Percentiles rank a stretch among this genome's conserved stretches.
These are phyloP conservation scores for Durusdinium trenchii DNA, from an alignment of 73 alveolate genomes.

Conservation along the genomic window DNA sequence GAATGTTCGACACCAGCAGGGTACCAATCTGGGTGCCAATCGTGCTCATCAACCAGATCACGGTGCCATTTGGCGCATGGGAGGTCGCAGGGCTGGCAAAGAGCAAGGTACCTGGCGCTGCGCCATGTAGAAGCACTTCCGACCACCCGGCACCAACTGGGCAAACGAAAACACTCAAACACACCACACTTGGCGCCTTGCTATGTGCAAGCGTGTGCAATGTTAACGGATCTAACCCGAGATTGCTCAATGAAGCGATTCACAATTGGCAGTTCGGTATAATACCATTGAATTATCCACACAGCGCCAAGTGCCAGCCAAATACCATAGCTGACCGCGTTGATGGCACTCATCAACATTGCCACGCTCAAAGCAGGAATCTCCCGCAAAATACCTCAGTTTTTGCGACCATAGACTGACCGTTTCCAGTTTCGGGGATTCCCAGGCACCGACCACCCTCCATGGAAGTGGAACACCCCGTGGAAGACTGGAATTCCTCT, in stretches of 20 bases:
- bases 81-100: not conserved
- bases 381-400: not conserved
- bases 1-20: conserved; percentile 19
- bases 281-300: too few relatives aligned
- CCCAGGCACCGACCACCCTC: too few relatives aligned
- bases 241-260: too few relatives aligned
- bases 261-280: too few relatives aligned
- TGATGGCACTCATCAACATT: conserved; percentile 72
- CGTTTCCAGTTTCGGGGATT: too few relatives aligned
- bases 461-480: too few relatives aligned
- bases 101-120: not conserved
- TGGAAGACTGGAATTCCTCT: too few relatives aligned
- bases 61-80: conserved; percentile 41
- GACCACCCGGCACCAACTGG: too few relatives aligned
- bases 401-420: too few relatives aligned
- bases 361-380: conserved; percentile 68
- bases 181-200: not conserved
- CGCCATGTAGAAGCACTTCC: not conserved
- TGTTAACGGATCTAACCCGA: not conserved
- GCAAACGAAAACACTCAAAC: too few relatives aligned
- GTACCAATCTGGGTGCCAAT: conserved; percentile 48
- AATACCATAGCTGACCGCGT: conserved; percentile 62
- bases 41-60: conserved; percentile 52
- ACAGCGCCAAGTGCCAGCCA: not conserved
- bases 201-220: not conserved